phyloP scores from a whole-genome alignment of 2,329 filamentous ascomycete species.

The Colletotrichum acutatum region DNA sequence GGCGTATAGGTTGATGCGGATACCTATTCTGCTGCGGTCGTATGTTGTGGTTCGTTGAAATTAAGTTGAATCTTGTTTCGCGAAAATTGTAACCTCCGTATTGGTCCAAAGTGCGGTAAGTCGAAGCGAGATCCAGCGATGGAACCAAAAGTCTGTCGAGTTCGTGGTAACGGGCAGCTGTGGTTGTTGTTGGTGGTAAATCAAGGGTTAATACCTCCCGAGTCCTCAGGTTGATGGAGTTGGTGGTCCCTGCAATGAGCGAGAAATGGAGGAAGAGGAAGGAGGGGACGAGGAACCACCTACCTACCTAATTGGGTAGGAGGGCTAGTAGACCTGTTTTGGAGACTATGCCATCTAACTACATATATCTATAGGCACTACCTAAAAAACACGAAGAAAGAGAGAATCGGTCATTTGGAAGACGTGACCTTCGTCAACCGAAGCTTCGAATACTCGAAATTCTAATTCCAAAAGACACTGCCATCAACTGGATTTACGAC shows the following conservation, averaged over 20 bases:
- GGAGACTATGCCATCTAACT: background rate
- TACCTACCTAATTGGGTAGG: conserved; percentile 31
- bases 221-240: background rate
- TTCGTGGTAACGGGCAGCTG: no score
- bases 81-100: background rate
- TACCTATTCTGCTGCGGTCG: background rate
- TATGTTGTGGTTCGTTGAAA: background rate
- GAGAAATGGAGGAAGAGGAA: background rate
- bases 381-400: no score
- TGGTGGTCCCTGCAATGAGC: background rate
- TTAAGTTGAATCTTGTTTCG: background rate
- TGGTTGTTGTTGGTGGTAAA: background rate
- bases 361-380: background rate
- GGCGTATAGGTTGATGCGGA: background rate
- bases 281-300: background rate
- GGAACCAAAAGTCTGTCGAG: background rate
- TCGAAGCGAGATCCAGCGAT: background rate
- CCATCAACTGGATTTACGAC: background rate
- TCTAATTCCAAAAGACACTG: background rate
- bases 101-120: no score
- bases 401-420: background rate
- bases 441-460: background rate
- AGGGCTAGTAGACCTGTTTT: background rate
- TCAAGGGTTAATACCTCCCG: background rate
- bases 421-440: background rate